Evolutionary conservation across 163 green algal genomes (phyloP).

Genomic region (Scenedesmus sp.): DNA sequence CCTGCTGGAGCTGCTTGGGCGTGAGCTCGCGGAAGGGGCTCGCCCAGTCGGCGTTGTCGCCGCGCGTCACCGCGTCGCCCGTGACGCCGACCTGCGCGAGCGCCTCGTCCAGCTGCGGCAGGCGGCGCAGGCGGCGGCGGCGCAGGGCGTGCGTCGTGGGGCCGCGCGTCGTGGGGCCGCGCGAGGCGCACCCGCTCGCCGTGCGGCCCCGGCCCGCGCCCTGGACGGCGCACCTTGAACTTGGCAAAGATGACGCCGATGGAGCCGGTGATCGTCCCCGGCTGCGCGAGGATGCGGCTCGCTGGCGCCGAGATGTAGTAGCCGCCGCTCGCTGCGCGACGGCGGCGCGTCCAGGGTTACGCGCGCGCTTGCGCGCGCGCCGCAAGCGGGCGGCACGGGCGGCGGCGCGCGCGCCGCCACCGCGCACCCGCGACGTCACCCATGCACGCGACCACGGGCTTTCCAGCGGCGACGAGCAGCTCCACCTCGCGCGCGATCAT

Average conservation of each 20-base stretch:
- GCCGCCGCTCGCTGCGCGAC: slow-evolving; percentile 49
- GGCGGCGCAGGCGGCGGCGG: slow-evolving; percentile 38
- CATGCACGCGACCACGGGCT: slow-evolving; percentile 48
- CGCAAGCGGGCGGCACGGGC: too few relatives aligned
- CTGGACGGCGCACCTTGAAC: too few relatives aligned
- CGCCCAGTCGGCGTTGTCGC: slow-evolving; percentile 19
- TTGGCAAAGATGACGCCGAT: slow-evolving; percentile 67
- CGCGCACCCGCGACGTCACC: slow-evolving; percentile 44
- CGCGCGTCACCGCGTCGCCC: slow-evolving; percentile 5
- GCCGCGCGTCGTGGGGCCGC: too few relatives aligned
- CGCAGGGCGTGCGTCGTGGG: too few relatives aligned
- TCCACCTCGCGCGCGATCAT: slow-evolving; percentile 51
- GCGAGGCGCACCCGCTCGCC: too few relatives aligned
- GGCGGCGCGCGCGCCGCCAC: too few relatives aligned
- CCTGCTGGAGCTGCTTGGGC: slow-evolving; percentile 18
- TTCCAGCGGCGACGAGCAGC: slow-evolving; percentile 41
- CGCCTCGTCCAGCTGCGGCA: slow-evolving; percentile 1
- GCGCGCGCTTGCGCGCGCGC: too few relatives aligned
- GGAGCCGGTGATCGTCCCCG: slow-evolving; percentile 68
- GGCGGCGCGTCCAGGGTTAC: too few relatives aligned
- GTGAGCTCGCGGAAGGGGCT: neutral
- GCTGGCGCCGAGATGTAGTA: slow-evolving; percentile 41
- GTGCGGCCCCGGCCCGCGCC: too few relatives aligned
- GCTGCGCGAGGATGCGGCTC: slow-evolving; percentile 54
- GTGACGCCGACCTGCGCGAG: slow-evolving; percentile 19